Evolutionary conservation across 257 asterid genomes (phyloP), one percentile per base, ranked within the genome.

Genomic region (Apocynum venetum): DNA sequence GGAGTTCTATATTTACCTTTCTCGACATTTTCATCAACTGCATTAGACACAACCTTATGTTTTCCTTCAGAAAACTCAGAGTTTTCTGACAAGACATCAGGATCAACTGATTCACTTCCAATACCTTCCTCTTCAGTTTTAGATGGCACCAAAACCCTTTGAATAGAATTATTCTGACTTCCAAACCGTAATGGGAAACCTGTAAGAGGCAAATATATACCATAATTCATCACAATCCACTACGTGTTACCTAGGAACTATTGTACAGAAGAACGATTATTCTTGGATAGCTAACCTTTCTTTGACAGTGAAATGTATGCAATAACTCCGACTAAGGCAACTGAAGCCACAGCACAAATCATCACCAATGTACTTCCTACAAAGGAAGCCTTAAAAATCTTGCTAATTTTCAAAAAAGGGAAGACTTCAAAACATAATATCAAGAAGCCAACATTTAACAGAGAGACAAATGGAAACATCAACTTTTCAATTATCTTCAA

Each of bases 321-420:
- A 76, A 91, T 46, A 53, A 89, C 83, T 49, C 94, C 97, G 79
- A 92, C 82, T 77, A 86, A 80, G 56, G 85, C 87, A 80, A 85
- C 80, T 20, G 96, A 90, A 70, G 89, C 91, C 77, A 91, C 96
- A 78, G 80, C 44, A 57, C 96, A 91, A 81, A 90, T 59, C 41
- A 87, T 79, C 81, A 89, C 74, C 83, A 90, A 78, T 82, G 83
- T 78, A 70, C 82, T 69, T 61, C 60, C 83, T 75, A 63, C 74
- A 80, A 44, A 60, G 25, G 8, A 31, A 49, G 38, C 38, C 76
- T 47, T 60, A 77, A 4, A 15, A 8, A 72, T 64, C 4, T 44
- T 36, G 12, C 36, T 8, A n/a, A 35, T 51, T 49, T 51, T 49
- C 36, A 41, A 11, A 40, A 41, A 41, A 12, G 51, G 31, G 57